Base-by-base conservation (phyloP, 345 rosid species). In the Gossypium ekmanianum region DNA sequence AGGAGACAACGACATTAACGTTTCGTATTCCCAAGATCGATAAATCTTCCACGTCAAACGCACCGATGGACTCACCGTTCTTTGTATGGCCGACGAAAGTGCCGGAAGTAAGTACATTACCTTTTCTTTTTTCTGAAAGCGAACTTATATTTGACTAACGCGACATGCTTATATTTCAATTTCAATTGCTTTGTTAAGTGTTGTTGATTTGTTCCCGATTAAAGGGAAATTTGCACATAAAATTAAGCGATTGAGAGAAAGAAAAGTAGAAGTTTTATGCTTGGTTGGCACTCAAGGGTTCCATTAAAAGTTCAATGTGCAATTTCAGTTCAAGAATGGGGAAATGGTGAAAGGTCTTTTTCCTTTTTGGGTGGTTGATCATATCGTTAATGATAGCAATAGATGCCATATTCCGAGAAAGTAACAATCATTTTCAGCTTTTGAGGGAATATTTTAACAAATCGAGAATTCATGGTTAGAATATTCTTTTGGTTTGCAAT, bases 31-130 rank as follows among this genome's bases (percentile, higher is more conserved):
- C 67, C 98, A 94, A 82, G 98, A 92, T 81, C 98, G 98, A 1
- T 92, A 83, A 70, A 88, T 92, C 75, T 94, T 94, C 79, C 98
- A 94, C 66, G 91, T 94, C 75, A 91, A 91, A 65, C 94, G 98
- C 77, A 92, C 97, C 80, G 98, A 94, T 79, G 98, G 98, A 73
- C 98, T 94, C 81, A 85, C 98, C 81, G 95, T 88, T 77, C 98
- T 94, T 76, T 94, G 98, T 79, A 91, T 94, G 98, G 98, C 98
- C 29, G 97, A 94, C 45, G 98, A 94, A 65, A 88, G 90, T 65
- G 88, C 95, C 81, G 98, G 94, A 80, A 88, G 97, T 94, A 84
- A 71, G 89, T 58, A 61, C 24, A 45, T 11, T 54, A 67, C 44
- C n/a, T 6, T 56, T 18, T 20, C 12, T 18, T 56, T n/a, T 17